Evolutionary conservation across 176 grass and related monocot genomes (phyloP), one percentile per base, ranked within the genome.

Genomic region (Miscanthus lutarioriparius): DNA sequence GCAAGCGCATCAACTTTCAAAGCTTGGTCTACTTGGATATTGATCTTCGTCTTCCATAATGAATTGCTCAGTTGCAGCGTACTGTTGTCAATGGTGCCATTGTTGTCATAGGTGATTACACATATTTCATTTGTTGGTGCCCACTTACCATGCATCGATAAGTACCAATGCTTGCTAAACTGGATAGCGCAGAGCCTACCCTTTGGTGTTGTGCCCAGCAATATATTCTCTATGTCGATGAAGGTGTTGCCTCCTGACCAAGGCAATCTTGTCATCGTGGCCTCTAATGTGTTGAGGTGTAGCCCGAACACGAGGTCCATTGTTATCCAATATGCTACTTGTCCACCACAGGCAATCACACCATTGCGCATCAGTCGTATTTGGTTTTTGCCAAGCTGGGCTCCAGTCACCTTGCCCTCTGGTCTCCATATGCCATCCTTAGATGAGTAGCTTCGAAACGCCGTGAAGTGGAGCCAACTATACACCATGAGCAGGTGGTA

Each of bases 401-500:
- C 30, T 32, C 17, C 64, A 7, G 7, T 23, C 79, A 69, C 65
- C 79, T 26, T 70, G 14, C 11, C 7, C 67, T 82, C 79, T 9
- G 35, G 20, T 14, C 66, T 26, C 79, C 79, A 82, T 12, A 30
- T 9, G 47, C 30, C 12, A 9, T n/a, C 45, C 32, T 40, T 49
- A 13, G 27, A 38, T 20, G 54, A 82, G 79, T 58, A 82, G 66
- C 67, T 58, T 35, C 79, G 33, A 35, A 41, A 27, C 2, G 67
- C 66, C 4, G n/a, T 41, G 67, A 40, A 71, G 9, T 8, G 8
- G 17, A n/a, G 33, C 4, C 67, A 48, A 35, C 9, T 56, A 49
- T 82, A 82, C 22, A 82, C 35, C 13, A 71, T 6, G 48, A 82
- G 5, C 15, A 82, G 6, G 28, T 66, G 65, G 45, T 26, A 67